Evolutionary conservation across 805 yeast genomes (phyloP).

Genomic region (Candida insectalens): DNA sequence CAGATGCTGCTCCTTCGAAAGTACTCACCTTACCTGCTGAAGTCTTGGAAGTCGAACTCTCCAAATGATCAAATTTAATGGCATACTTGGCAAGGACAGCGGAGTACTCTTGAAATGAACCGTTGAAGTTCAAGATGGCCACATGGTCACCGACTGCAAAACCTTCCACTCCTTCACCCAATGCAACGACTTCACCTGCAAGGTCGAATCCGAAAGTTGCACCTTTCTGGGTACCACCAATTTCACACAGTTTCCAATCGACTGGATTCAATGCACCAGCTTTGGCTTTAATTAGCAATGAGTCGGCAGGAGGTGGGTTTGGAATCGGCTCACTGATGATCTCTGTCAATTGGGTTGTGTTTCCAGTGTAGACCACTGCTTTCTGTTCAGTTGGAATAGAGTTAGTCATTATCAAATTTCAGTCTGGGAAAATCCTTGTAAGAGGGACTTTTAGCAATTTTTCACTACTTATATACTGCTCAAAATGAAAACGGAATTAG

Average conservation of each 20-base stretch:
- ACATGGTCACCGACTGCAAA: slow-evolving; percentile 46
- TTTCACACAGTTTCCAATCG: slow-evolving; percentile 54
- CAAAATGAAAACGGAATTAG: too few relatives aligned
- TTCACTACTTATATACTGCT: too few relatives aligned
- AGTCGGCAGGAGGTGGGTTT: slow-evolving; percentile 21
- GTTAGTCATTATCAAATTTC: too few relatives aligned
- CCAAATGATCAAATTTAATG: slow-evolving; percentile 22
- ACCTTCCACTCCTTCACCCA: slow-evolving; percentile 33
- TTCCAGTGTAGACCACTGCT: slow-evolving; percentile 32
- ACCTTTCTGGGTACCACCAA: slow-evolving; percentile 33
- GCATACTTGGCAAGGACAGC: slow-evolving; percentile 27
- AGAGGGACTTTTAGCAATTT: too few relatives aligned
- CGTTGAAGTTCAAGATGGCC: slow-evolving; percentile 46
- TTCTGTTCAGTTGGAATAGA: slow-evolving; percentile 24
- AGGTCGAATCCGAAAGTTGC: slow-evolving; percentile 50
- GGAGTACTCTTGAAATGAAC: slow-evolving; percentile 48
- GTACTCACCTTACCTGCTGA: slow-evolving; percentile 32
- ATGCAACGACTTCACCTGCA: slow-evolving; percentile 44
- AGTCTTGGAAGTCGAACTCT: slow-evolving; percentile 8
- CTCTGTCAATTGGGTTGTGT: slow-evolving; percentile 13
- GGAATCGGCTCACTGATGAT: slow-evolving; percentile 24
- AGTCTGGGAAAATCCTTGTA: too few relatives aligned
- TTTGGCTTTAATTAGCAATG: slow-evolving; percentile 38
- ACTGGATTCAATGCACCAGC: slow-evolving; percentile 61
- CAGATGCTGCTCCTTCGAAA: slow-evolving; percentile 57